A percentile compares a stretch with the other conserved stretches of the same genome.
These are phyloP conservation scores for Penicillium cinerascens DNA, from an alignment of 495 filamentous ascomycete genomes.

Conservation along the genomic window DNA sequence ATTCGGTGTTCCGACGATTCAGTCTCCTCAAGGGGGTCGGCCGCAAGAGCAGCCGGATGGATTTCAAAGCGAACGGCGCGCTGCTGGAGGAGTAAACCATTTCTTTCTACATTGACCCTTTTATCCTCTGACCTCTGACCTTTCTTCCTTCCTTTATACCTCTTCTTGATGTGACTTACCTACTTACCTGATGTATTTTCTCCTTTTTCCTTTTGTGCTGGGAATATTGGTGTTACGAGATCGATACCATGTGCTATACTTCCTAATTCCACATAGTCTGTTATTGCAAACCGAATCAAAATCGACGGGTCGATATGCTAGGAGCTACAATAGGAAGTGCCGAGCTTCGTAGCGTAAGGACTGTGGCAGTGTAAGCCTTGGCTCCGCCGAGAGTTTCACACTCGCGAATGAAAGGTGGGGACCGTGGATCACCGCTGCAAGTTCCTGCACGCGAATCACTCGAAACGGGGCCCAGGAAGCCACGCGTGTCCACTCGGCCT, in stretches of 20 bases:
- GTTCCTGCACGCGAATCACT: neutral
- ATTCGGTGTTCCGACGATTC: conserved; percentile 48
- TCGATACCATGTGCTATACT: conserved; percentile 25
- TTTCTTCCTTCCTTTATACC: conserved; percentile 5
- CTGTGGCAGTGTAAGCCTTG: conserved; percentile 9
- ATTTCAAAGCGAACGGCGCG: conserved; percentile 34
- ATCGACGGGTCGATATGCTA: too few relatives aligned
- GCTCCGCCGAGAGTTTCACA: too few relatives aligned
- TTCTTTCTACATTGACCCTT: conserved; percentile 11
- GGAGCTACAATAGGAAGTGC: neutral
- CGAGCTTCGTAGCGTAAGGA: too few relatives aligned
- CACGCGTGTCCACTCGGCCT: neutral
- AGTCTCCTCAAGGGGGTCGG: conserved; percentile 46
- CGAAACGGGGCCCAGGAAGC: too few relatives aligned
- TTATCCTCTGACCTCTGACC: conserved; percentile 4
- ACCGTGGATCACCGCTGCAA: neutral
- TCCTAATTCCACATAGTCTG: conserved; percentile 16
- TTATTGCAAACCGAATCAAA: neutral
- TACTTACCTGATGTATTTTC: conserved; percentile 16
- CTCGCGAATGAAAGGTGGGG: neutral
- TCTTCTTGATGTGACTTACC: conserved; percentile 26
- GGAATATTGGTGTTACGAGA: conserved; percentile 16
- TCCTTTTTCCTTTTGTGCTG: conserved; percentile 1
- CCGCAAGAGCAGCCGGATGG: conserved; percentile 43
- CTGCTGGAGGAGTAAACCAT: conserved; percentile 37